These are phyloP conservation scores for Penicillium sp. DNA, from an alignment of 2,329 filamentous ascomycete species.

Conservation along the genomic window DNA sequence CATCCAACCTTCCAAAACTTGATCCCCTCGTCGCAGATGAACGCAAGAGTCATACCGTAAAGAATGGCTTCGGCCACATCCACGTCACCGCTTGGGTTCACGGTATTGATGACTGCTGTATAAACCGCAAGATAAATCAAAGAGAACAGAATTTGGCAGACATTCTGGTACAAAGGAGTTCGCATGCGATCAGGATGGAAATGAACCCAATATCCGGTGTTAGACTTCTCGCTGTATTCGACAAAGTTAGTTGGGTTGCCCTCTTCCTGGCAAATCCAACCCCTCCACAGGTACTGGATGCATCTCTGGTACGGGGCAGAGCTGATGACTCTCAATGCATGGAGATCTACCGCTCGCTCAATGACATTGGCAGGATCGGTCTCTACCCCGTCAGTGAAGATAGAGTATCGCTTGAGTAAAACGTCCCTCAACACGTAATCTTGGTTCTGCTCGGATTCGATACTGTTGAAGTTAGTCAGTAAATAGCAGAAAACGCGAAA, in stretches of 20 bases:
- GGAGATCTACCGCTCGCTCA: conserved; percentile 89
- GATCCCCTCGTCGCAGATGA: conserved; percentile 79
- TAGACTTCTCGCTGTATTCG: conserved; percentile 79
- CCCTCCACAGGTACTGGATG: conserved; percentile 86
- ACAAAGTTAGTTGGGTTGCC: conserved; percentile 86
- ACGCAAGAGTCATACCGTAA: conserved; percentile 89
- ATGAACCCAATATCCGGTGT: conserved; percentile 74
- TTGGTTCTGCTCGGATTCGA: conserved; percentile 79
- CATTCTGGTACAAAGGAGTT: conserved; percentile 88
- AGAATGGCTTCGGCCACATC: conserved; percentile 80
- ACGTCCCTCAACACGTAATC: conserved; percentile 76
- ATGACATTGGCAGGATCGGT: conserved; percentile 82
- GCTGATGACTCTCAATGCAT: conserved; percentile 83
- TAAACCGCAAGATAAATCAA: conserved; percentile 81
- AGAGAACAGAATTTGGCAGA: conserved; percentile 80
- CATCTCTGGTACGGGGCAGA: conserved; percentile 96
- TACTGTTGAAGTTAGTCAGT: conserved; percentile 51
- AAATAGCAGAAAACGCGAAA: conserved; percentile 1
- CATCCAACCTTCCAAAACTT: conserved; percentile 95
- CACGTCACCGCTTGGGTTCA: conserved; percentile 80
- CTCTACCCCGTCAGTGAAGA: conserved; percentile 68
- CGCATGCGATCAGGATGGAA: conserved; percentile 94
- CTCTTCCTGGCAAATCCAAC: conserved; percentile 96
- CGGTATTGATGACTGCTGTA: conserved; percentile 88
- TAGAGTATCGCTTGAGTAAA: conserved; percentile 84